Evolutionary conservation across 768 basidiomycete species (phyloP).

Genomic region (Lentinula raphanica): DNA sequence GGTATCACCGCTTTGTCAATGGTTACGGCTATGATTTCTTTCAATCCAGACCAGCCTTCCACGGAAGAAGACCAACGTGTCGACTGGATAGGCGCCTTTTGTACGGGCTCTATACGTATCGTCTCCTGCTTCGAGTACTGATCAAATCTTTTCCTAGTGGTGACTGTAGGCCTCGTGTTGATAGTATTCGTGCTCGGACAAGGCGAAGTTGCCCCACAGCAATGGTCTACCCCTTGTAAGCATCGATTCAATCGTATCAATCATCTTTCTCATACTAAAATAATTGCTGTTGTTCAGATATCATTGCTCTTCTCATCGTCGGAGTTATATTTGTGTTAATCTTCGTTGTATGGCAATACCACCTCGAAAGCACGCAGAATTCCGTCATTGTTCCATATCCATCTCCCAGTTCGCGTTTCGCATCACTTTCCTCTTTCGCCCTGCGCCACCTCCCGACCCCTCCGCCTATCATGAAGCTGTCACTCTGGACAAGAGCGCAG

Average conservation of each 20-base stretch:
- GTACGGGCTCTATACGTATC: slow-evolving; percentile 16
- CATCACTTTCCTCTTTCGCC: not conserved
- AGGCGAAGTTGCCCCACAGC: slow-evolving; percentile 50
- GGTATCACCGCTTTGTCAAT: slow-evolving; percentile 40
- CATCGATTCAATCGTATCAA: not conserved
- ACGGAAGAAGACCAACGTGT: slow-evolving; percentile 41
- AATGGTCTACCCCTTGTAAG: slow-evolving; percentile 49
- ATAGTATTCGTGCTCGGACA: slow-evolving; percentile 72
- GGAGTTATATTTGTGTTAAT: slow-evolving; percentile 48
- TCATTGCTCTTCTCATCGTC: slow-evolving; percentile 62
- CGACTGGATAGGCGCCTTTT: slow-evolving; percentile 76
- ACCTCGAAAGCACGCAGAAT: slow-evolving; percentile 44
- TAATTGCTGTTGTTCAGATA: slow-evolving; percentile 37
- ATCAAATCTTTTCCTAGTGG: slow-evolving; percentile 2
- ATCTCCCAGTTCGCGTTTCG: not conserved
- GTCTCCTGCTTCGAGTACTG: not conserved
- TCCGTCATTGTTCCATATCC: not conserved
- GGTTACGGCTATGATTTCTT: slow-evolving; percentile 48
- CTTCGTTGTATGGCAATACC: slow-evolving; percentile 65
- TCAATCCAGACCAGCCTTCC: slow-evolving; percentile 54
- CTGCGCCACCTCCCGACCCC: slow-evolving; percentile 22
- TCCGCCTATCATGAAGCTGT: slow-evolving; percentile 61
- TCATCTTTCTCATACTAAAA: not conserved
- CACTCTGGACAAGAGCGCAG: slow-evolving; percentile 57
- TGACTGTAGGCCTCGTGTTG: slow-evolving; percentile 60